phyloP scores from a whole-genome alignment of 495 filamentous ascomycete genomes.

The Penicillium arizonense region DNA sequence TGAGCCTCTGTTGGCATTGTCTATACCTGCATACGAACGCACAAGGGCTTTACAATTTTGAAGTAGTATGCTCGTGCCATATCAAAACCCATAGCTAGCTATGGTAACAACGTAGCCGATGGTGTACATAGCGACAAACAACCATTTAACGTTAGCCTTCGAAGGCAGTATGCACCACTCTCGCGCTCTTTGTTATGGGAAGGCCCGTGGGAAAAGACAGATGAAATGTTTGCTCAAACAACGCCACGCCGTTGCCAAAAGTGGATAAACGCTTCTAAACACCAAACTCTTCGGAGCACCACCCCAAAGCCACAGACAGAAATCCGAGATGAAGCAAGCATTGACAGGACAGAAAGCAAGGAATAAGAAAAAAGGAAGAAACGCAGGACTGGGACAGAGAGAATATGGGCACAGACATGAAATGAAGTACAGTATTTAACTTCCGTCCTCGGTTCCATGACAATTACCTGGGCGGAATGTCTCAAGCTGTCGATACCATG shows the following conservation, averaged over 20 bases:
- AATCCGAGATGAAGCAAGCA: neutral
- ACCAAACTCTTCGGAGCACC: slow-evolving; percentile 13
- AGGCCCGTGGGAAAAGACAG: slow-evolving; percentile 14
- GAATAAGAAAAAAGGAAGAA: neutral
- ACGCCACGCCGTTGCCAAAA: slow-evolving; percentile 39
- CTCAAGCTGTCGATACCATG: neutral
- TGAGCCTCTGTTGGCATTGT: neutral
- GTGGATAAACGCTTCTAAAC: slow-evolving; percentile 32
- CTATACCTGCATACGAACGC: neutral
- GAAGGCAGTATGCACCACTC: slow-evolving; percentile 3
- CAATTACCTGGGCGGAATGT: neutral
- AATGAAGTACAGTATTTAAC: neutral
- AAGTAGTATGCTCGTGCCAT: too few relatives aligned
- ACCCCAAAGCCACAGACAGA: neutral
- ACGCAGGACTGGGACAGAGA: neutral
- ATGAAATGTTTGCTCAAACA: slow-evolving; percentile 27
- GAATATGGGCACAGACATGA: neutral
- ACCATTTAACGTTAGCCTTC: too few relatives aligned
- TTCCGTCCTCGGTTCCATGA: neutral
- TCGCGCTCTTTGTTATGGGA: slow-evolving; percentile 7
- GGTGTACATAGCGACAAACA: too few relatives aligned
- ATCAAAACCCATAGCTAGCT: too few relatives aligned
- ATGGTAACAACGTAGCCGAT: too few relatives aligned
- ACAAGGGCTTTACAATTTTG: too few relatives aligned
- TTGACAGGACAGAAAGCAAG: slow-evolving; percentile 1